Percentiles rank a stretch among this genome's conserved stretches.
phyloP scores from a whole-genome alignment of 2,329 filamentous ascomycete genomes.

The Paecilomyces formosus region DNA sequence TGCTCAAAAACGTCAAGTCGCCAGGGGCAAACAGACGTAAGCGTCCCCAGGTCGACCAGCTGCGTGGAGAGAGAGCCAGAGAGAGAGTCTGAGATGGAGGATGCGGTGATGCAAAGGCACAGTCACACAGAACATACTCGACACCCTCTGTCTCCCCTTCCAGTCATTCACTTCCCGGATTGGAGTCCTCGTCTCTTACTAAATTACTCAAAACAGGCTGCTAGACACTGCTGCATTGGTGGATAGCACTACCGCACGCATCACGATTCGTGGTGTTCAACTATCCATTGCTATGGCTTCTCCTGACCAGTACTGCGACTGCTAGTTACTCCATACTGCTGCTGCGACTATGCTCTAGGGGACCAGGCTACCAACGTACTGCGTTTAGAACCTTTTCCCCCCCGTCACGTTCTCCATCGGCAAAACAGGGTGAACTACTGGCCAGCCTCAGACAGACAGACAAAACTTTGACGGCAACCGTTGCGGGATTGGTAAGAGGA shows the following conservation, averaged over 20 bases:
- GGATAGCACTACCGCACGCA: neutral
- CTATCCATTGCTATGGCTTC: neutral
- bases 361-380: no score
- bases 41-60: conserved; percentile 1
- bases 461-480: neutral
- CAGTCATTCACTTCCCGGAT: neutral
- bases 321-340: no score
- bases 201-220: neutral
- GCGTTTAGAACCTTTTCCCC: no score
- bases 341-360: no score
- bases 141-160: neutral
- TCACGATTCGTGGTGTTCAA: neutral
- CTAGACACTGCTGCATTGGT: neutral
- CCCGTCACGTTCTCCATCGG: no score
- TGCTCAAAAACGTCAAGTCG: neutral
- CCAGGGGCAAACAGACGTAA: conserved; percentile 7
- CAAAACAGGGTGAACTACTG: neutral
- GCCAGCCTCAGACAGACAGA: neutral
- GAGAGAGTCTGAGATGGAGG: neutral
- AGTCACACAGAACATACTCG: conserved; percentile 5
- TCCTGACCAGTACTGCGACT: neutral
- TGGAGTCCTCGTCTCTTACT: no score
- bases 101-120: conserved; percentile 7
- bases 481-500: neutral
- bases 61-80: neutral